Conservation (phyloP, 768 basidiomycete species). For the Fibroporia radiculosa region DNA sequence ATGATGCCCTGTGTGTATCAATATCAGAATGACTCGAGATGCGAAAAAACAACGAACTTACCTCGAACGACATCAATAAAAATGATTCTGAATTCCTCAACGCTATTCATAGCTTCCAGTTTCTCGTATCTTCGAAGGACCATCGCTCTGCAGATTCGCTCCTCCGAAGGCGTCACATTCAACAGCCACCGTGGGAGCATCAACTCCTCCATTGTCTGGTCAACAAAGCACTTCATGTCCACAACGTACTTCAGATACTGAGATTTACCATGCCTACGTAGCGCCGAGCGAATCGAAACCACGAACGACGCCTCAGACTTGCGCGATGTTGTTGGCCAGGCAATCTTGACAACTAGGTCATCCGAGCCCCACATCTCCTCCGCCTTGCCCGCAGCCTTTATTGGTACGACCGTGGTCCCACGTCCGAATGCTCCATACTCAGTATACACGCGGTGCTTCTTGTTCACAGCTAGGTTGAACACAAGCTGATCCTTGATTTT, state of each 20-base stretch:
- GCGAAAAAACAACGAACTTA: neutral
- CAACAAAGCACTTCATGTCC: slow-evolving; percentile 1
- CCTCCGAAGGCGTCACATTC: neutral
- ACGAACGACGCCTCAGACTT: neutral
- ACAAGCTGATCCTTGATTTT: neutral
- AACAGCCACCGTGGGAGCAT: neutral
- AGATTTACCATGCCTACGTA: neutral
- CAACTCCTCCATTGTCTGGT: neutral
- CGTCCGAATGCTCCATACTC: slow-evolving; percentile 3
- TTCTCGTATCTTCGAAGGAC: neutral
- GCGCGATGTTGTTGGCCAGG: slow-evolving; percentile 1
- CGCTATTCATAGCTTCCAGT: neutral
- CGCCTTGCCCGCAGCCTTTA: neutral
- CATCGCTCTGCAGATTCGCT: neutral
- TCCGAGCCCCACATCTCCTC: neutral
- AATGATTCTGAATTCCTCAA: neutral
- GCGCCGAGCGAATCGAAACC: neutral
- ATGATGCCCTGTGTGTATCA: neutral
- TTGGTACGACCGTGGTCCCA: slow-evolving; percentile 1
- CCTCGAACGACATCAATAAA: slow-evolving; percentile 2
- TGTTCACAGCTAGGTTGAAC: slow-evolving; percentile 1
- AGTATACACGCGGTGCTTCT: neutral
- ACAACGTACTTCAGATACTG: neutral
- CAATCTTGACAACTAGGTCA: slow-evolving; percentile 3
- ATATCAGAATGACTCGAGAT: neutral